phyloP scores from a whole-genome alignment of 2,329 filamentous ascomycete genomes.

The Arthrobotrys megalospora region DNA sequence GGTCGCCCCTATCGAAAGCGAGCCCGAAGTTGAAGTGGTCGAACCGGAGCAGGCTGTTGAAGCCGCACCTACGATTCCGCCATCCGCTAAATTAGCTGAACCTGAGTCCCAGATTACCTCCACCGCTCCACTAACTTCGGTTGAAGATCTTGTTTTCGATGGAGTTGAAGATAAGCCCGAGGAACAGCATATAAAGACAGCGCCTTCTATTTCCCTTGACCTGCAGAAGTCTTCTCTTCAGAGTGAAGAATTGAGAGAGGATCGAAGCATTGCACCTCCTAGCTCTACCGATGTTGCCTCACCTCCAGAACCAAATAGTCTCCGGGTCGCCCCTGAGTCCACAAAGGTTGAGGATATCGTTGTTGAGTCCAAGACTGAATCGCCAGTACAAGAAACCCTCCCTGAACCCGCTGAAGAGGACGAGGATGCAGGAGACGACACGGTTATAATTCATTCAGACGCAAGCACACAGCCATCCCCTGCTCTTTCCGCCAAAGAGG shows the following conservation, averaged over 20 bases:
- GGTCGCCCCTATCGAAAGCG: neutral
- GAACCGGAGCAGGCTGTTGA: neutral
- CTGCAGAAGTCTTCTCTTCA: neutral
- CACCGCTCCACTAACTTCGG: neutral
- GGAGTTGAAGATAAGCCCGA: neutral
- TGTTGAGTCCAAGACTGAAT: neutral
- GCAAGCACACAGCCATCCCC: slow-evolving; percentile 19
- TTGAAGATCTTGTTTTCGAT: neutral
- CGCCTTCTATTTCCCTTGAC: neutral
- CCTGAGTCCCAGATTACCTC: too few species aligned
- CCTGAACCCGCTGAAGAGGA: neutral
- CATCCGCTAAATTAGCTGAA: too few species aligned
- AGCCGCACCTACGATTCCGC: too few species aligned
- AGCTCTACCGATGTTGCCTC: neutral
- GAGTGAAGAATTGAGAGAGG: neutral
- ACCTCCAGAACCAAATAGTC: neutral
- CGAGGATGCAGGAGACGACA: neutral
- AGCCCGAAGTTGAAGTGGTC: neutral
- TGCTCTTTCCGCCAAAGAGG: neutral
- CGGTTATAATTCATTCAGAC: slow-evolving; percentile 2
- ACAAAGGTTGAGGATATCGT: neutral
- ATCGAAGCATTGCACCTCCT: neutral
- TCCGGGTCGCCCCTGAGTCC: neutral
- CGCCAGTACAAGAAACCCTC: neutral
- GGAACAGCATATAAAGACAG: too few species aligned